Evolutionary conservation across 805 yeast genomes (phyloP), one percentile per base, ranked within the genome.

Genomic region (Sungouiella thailandica): DNA sequence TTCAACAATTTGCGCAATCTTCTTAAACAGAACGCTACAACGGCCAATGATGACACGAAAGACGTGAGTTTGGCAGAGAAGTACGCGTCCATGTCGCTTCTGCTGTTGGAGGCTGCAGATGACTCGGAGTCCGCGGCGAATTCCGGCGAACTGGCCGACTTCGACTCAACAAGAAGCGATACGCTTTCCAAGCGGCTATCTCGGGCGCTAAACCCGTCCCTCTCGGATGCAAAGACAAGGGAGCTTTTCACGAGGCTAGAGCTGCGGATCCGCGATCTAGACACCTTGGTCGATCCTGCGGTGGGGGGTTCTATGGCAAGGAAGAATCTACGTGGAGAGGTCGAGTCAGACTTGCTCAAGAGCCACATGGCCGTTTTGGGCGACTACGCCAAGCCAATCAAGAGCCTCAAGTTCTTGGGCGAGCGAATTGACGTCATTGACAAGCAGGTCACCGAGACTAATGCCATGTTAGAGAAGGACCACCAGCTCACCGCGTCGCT

Each of bases 221-320:
- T 69, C 34, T 46, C 52, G 8, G 68, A 68, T 23, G 52, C 55
- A 2, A 33, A 44, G 2, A 52, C 60, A n/a, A 48, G 63, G 14
- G 68, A 64, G 23, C 43, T 60, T 7, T 59, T 63, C 40, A 41
- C 47, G 9, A 37, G 54, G 3, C 45, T 66, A 32, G 62, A 56
- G 35, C 39, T 44, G 29, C 41, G 57, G 40, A 29, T 43, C 35
- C 52, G 36, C 42, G 72, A 14, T 60, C 50, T 59, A n/a, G 49
- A 49, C 8, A 52, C 58, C 12, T 46, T 74, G 28, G 65, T 74
- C 4, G 72, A 68, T 28, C 66, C 78, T 0, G 70, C 68, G 5
- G 45, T 77, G 17, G 50, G 68, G 10, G 90, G 90, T 0, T 70
- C 79, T 2, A 62, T 80, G 23, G 62, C 78, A 2, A 65, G 94